Evolutionary conservation across 2,329 filamentous ascomycete genomes (phyloP).

Genomic region (Fragosphaeria purpurea): DNA sequence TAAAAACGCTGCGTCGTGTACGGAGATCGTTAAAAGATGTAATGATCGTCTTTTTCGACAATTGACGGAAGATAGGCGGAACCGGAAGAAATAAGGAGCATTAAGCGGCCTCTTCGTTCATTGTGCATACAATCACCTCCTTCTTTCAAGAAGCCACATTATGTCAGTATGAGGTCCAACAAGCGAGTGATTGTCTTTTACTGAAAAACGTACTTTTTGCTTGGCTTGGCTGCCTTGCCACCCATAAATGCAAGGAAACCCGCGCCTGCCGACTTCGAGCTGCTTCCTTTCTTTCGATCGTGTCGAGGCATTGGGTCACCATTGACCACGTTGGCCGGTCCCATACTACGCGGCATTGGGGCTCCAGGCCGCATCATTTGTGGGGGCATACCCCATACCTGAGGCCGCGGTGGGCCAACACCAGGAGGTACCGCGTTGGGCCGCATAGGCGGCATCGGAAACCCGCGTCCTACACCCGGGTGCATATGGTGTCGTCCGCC

Average conservation of each 20-base stretch:
- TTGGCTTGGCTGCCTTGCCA: constrained; percentile 11
- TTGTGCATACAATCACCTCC: too few relatives aligned
- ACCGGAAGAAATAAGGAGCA: too few relatives aligned
- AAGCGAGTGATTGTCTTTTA: too few relatives aligned
- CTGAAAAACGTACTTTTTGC: constrained; percentile 12
- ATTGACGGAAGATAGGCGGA: too few relatives aligned
- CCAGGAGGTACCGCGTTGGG: constrained; percentile 1
- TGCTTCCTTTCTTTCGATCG: constrained; percentile 11
- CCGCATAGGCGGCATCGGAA: constrained; percentile 4
- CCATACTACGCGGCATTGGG: neutral
- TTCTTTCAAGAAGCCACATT: too few relatives aligned
- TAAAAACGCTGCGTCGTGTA: too few relatives aligned
- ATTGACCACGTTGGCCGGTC: constrained; percentile 7
- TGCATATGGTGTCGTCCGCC: constrained; percentile 1
- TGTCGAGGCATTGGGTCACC: constrained; percentile 5
- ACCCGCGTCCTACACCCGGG: neutral
- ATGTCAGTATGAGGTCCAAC: too few relatives aligned
- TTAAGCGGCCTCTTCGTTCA: too few relatives aligned
- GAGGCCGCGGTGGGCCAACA: neutral
- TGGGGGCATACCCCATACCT: neutral
- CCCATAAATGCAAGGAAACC: constrained; percentile 10
- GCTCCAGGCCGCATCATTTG: neutral
- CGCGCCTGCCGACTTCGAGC: constrained; percentile 1
- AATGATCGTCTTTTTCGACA: too few relatives aligned
- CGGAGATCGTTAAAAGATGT: too few relatives aligned